Evolutionary conservation across 257 asterid species (phyloP).

Genomic region (Solanum clarkiae): DNA sequence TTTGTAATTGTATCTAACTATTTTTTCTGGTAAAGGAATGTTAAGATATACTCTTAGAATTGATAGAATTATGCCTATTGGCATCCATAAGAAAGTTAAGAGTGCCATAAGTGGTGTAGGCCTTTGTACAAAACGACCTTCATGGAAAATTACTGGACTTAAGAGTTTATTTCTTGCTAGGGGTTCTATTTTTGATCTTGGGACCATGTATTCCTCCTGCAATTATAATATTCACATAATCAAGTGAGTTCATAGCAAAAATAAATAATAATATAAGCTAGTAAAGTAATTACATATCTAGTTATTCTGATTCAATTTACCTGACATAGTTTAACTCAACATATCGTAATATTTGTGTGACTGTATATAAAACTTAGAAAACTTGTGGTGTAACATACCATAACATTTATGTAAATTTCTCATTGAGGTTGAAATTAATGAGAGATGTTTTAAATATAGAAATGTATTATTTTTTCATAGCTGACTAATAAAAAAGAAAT

Average conservation of each 20-base stretch:
- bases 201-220: constrained; percentile 83
- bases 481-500: neutral
- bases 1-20: constrained; percentile 47
- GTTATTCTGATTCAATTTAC: neutral
- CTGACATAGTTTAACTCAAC: neutral
- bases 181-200: constrained; percentile 36
- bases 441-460: neutral
- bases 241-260: neutral
- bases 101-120: constrained; percentile 70
- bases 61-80: constrained; percentile 52
- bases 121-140: constrained; percentile 73
- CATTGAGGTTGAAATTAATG: neutral
- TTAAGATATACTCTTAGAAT: constrained; percentile 47
- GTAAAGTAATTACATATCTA: neutral
- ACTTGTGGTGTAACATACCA: neutral
- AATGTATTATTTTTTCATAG: neutral
- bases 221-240: neutral
- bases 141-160: constrained; percentile 71
- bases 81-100: constrained; percentile 67
- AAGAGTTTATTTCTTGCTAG: constrained; percentile 53
- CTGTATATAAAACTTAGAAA: neutral
- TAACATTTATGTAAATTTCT: neutral
- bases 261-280: neutral
- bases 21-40: constrained; percentile 53
- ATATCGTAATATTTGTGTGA: neutral